These are phyloP conservation scores for Melocanna baccifera DNA, from an alignment of 176 grass and related monocot genomes.

Conservation along the genomic window DNA sequence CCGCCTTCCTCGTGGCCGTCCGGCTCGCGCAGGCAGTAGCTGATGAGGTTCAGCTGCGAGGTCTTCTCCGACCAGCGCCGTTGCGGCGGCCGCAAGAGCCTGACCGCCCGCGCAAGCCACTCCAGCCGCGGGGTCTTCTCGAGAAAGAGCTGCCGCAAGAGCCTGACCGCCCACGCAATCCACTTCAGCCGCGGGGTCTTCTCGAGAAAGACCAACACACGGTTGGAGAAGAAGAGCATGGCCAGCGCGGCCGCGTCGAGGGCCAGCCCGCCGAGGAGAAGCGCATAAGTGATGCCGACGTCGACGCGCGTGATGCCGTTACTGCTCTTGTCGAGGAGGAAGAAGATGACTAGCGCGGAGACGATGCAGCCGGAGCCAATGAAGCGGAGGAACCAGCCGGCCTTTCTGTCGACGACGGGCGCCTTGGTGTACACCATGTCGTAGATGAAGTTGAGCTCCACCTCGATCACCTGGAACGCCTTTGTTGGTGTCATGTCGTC, in stretches of 20 bases:
- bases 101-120: not conserved
- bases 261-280: constrained; percentile 44
- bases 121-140: accelerated
- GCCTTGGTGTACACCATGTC: constrained; percentile 75
- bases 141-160: not conserved
- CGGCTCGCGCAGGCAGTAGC: constrained; percentile 11
- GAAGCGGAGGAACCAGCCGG: constrained; percentile 27
- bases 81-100: accelerated
- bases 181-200: accelerated
- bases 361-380: constrained; percentile 22
- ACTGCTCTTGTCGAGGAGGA: constrained; percentile 12
- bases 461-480: constrained; percentile 40
- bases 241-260: constrained; percentile 6
- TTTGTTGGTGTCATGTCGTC: accelerated
- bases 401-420: not conserved
- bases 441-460: constrained; percentile 68
- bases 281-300: constrained; percentile 46
- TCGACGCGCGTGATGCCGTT: not conserved
- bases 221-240: constrained; percentile 36
- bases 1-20: not conserved
- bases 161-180: not conserved
- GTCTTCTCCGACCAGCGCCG: constrained; percentile 24
- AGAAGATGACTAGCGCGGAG: constrained; percentile 27
- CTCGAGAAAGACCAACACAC: not conserved
- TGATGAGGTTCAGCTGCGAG: constrained; percentile 36